Evolutionary conservation across 1,139 yeast genomes (phyloP).

Genomic region (Hyphopichia burtonii): DNA sequence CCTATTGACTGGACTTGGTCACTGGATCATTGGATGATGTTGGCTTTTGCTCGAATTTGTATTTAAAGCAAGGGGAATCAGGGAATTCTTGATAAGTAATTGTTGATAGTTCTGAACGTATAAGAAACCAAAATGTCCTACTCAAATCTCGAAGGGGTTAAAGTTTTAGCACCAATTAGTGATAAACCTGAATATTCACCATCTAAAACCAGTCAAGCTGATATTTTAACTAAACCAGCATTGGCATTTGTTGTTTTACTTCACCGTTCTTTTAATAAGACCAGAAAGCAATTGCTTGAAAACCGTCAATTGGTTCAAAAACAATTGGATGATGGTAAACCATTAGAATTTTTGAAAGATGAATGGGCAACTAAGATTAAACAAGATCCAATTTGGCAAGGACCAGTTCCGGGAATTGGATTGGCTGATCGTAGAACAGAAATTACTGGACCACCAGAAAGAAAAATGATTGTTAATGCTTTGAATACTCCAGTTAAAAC

Average conservation of each 20-base stretch:
- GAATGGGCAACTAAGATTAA: conserved; percentile 8
- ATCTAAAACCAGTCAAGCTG: conserved; percentile 14
- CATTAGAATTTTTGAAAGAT: conserved; percentile 12
- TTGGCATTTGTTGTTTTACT: conserved; percentile 15
- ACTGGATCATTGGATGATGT: too few species aligned
- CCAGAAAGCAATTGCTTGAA: conserved; percentile 12
- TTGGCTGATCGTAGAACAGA: conserved; percentile 17
- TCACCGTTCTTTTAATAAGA: conserved; percentile 14
- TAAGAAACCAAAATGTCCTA: not conserved
- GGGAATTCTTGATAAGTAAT: too few species aligned
- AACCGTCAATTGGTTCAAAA: conserved; percentile 13
- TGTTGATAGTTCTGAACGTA: too few species aligned
- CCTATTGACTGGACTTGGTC: not conserved
- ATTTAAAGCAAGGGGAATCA: too few species aligned
- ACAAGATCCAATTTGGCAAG: conserved; percentile 15
- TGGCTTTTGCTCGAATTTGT: too few species aligned
- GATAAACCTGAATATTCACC: conserved; percentile 7
- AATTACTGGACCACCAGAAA: conserved; percentile 19
- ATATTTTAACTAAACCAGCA: conserved; percentile 15
- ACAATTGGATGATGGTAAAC: conserved; percentile 11
- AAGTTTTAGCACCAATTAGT: conserved; percentile 12
- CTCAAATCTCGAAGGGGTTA: conserved; percentile 9
- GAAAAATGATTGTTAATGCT: conserved; percentile 19
- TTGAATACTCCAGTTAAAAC: conserved; percentile 18
- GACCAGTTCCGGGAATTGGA: conserved; percentile 14